Evolutionary conservation across 768 basidiomycete genomes (phyloP), one percentile per base, ranked within the genome.

Genomic region (Leccinellum luteum): DNA sequence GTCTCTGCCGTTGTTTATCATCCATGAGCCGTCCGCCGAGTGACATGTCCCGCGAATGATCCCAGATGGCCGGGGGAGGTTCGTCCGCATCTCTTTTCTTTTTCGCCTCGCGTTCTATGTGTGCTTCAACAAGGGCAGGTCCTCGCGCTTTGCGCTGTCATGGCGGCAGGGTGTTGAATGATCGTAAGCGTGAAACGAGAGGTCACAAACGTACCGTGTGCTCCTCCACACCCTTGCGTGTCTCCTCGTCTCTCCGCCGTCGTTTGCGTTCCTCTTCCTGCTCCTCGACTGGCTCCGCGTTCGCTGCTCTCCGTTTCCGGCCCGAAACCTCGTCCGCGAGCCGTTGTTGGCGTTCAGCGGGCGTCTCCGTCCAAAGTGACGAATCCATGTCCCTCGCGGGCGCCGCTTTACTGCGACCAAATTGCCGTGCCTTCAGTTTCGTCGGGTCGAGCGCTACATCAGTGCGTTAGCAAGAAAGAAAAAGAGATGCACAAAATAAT

Each of bases 311-410:
- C 56, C 89, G 81, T 65, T 91, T 89, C 74, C 91, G 93, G 43
- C 97, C 96, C n/a, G 87, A 82, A 2, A 97, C 87, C 71, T 99
- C 96, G 68, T 98, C 96, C 1, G 86, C 86, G n/a, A 98, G 77
- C 1, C 97, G 83, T 66, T 96, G 88, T 68, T 92, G 93, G 15
- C 89, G 82, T 69, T 98, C 93, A 0, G 87, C 87, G 0, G 97
- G 97, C 1, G 97, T 98, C 77, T 99, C 97, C 0, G 97, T 99
- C 97, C 97, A 99, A 13, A 96, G 79, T 3, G 86, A 86, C 54
- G 74, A 81, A 62, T 90, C 89, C 30, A 72, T 67, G 27, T 70
- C 64, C 7, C 73, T 73, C 45, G 77, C 71, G 1, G 77, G 73
- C 13, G 75, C 69, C n/a, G 74, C 61, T n/a, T 74, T 61, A 23